Base-by-base conservation (phyloP, 2,329 filamentous ascomycete genomes). In the Venturia pyrina region DNA sequence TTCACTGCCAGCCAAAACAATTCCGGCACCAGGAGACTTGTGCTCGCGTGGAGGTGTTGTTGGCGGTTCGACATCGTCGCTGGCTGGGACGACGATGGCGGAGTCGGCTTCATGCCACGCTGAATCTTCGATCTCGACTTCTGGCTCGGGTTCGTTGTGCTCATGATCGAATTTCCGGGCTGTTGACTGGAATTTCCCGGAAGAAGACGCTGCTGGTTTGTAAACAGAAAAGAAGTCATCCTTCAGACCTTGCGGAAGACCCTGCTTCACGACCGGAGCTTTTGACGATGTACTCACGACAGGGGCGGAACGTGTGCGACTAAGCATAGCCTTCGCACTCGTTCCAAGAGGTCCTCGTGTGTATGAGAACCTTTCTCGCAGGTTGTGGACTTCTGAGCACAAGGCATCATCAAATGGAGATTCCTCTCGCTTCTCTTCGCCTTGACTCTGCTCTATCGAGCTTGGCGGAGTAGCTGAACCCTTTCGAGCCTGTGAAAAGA, bases 1-100 rank as follows among this genome's bases (percentile, higher is more conserved):
- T 59, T 67, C 66, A 34, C 62, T 67, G 1, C 66, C 66, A 24
- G 50, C 40, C 28, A 60, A 15, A n/a, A 53, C 19, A 50, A 63
- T 17, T 8, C 43, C 44, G 11, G 24, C 21, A 41, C 21, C 62
- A 41, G 28, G n/a, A 34, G 57, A 62, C 17, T 56, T 34, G 10
- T 44, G 37, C 28, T 56, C 34, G 8, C 32, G 32, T 13, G 24
- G 28, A 8, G 40, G 56, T 21, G 64, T 44, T 8, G 43, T 44
- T 41, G 65, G 60, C 34, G 43, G 37, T 32, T 48, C 62, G 32
- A 65, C 59, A 21, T 40, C 46, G 28, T 67, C 66, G 43, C 66
- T 65, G 13, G 46, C 66, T n/a, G 66, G 66, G n/a, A 67, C 60
- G 21, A 63, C 65, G 6, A 66, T 62, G 50, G 19, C 63, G 1